phyloP scores from a whole-genome alignment of 2,329 filamentous ascomycete species.

The Plectosphaerella plurivora region DNA sequence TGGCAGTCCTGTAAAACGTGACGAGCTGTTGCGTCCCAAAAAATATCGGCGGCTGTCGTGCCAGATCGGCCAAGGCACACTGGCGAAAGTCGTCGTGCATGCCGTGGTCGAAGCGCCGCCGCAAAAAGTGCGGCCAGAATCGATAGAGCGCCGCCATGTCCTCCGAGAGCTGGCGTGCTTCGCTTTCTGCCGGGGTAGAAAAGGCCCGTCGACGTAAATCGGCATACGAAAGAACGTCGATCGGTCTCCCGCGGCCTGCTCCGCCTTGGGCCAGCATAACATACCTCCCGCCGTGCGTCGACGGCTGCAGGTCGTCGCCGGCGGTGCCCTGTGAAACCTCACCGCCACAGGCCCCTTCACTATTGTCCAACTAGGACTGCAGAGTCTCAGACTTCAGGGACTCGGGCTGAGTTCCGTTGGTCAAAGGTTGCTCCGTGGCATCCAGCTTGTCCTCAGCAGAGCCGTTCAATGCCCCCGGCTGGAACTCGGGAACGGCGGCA shows the following conservation, averaged over 20 bases:
- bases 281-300: conserved; percentile 6
- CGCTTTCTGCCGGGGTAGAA: conserved; percentile 26
- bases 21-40: neutral
- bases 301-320: conserved; percentile 6
- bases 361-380: conserved; percentile 13
- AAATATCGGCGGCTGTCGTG: neutral
- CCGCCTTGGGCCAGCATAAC: conserved; percentile 6
- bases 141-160: conserved; percentile 66
- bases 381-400: conserved; percentile 8
- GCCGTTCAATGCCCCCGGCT: conserved; percentile 27
- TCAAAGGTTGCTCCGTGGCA: conserved; percentile 3
- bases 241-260: conserved; percentile 2
- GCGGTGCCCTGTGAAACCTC: conserved; percentile 1
- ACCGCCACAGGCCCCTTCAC: conserved; percentile 5
- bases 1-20: neutral
- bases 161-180: conserved; percentile 35
- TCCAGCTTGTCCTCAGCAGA: neutral
- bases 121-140: conserved; percentile 71
- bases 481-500: conserved; percentile 60
- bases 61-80: conserved; percentile 58
- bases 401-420: conserved; percentile 23
- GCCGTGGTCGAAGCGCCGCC: conserved; percentile 64
- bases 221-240: conserved; percentile 18
- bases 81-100: conserved; percentile 74
- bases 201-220: conserved; percentile 35